These are phyloP conservation scores for Tulasnella sp. DNA, from an alignment of 768 basidiomycete genomes.

Conservation along the genomic window DNA sequence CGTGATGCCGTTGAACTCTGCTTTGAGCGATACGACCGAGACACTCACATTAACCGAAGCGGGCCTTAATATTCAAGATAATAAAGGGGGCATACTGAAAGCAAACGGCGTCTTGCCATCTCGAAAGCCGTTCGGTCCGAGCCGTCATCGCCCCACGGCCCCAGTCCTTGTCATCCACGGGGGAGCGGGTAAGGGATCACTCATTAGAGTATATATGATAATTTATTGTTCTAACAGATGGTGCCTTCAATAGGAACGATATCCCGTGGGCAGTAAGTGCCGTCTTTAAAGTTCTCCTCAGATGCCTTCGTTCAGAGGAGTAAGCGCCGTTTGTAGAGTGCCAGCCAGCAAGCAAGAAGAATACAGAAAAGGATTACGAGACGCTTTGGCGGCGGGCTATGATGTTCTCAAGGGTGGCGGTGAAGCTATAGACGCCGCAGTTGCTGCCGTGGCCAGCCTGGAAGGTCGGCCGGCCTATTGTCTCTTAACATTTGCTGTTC, in stretches of 20 bases:
- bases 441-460: conserved; percentile 66
- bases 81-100: neutral
- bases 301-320: neutral
- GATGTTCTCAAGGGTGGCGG: conserved; percentile 60
- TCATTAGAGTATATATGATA: neutral
- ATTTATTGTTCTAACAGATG: neutral
- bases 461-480: conserved; percentile 50
- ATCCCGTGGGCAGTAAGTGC: neutral
- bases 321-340: conserved; percentile 37
- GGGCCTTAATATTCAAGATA: neutral
- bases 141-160: neutral
- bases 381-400: conserved; percentile 60
- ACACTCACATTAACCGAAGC: neutral
- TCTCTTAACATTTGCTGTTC: conserved; percentile 17
- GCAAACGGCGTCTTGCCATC: neutral
- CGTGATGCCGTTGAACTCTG: neutral
- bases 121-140: neutral
- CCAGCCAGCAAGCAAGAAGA: conserved; percentile 54
- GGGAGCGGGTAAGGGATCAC: conserved; percentile 49
- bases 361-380: conserved; percentile 54
- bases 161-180: conserved; percentile 68
- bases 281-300: neutral
- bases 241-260: neutral
- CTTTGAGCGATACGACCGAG: neutral
- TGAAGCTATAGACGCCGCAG: conserved; percentile 77